Conservation (phyloP, 352 stramenopile genomes). For the Phytophthora agathidicida region DNA sequence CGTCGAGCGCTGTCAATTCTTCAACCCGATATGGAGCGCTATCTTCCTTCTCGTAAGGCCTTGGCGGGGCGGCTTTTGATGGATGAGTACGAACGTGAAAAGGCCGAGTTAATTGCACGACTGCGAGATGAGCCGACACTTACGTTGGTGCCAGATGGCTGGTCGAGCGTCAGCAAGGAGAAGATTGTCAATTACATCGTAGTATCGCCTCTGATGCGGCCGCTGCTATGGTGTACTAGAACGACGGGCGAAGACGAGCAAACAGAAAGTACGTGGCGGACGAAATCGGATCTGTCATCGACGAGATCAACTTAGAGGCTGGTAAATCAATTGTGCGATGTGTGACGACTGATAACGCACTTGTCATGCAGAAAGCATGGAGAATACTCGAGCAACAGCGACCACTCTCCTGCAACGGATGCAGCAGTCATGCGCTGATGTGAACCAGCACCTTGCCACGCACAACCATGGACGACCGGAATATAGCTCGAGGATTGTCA, state of each 20-base stretch:
- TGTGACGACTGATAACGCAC: constrained; percentile 6
- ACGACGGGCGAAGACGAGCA: constrained; percentile 1
- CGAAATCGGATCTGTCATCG: constrained; percentile 5
- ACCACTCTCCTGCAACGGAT: constrained; percentile 1
- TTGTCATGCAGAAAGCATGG: constrained; percentile 35
- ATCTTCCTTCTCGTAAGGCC: not conserved
- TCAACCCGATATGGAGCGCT: constrained; percentile 1
- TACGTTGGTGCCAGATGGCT: constrained; percentile 2
- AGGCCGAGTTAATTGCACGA: constrained; percentile 1
- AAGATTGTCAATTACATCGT: constrained; percentile 15
- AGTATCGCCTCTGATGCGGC: constrained; percentile 2
- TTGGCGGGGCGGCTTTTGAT: constrained; percentile 1
- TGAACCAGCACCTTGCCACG: too few relatives aligned
- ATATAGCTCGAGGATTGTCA: constrained; percentile 85
- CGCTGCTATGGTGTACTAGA: constrained; percentile 5
- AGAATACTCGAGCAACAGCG: constrained; percentile 36
- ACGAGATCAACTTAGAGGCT: constrained; percentile 3
- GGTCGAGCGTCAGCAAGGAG: constrained; percentile 12
- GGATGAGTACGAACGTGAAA: constrained; percentile 1
- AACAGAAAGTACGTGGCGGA: constrained; percentile 3
- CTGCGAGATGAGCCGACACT: constrained; percentile 2
- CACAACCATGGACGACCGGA: too few relatives aligned
- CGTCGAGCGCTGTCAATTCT: not conserved
- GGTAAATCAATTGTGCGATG: not conserved
- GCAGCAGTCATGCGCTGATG: constrained; percentile 35